These are phyloP conservation scores for Aspergillus leporis DNA, from an alignment of 495 filamentous ascomycete species.

Conservation along the genomic window DNA sequence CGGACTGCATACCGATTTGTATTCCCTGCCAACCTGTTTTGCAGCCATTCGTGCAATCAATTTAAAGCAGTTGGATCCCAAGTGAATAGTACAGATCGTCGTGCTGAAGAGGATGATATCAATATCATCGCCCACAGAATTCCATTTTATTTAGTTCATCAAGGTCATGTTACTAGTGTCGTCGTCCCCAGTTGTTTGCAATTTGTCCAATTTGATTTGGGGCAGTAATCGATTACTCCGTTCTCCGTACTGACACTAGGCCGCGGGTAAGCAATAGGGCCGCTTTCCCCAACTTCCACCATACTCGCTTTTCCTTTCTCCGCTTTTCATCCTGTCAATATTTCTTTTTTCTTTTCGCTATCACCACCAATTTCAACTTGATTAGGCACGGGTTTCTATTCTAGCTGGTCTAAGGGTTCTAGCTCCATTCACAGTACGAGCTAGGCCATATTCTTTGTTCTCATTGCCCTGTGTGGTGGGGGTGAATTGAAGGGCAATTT, in stretches of 20 bases:
- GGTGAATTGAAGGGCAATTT: not conserved
- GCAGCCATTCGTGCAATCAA: not conserved
- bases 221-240: not conserved
- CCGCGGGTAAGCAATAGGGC: constrained; percentile 24
- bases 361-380: constrained; percentile 6
- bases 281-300: constrained; percentile 18
- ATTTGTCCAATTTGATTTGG: constrained; percentile 1
- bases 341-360: constrained; percentile 8
- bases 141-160: not conserved
- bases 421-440: not conserved
- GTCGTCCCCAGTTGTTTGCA: constrained; percentile 1
- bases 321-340: constrained; percentile 18
- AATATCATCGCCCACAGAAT: not conserved
- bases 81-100: not conserved
- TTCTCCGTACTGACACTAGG: not conserved
- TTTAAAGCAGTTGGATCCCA: not conserved
- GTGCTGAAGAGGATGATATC: not conserved
- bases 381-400: not conserved
- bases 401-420: not conserved
- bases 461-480: constrained; percentile 2
- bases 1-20: not conserved
- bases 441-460: not conserved
- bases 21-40: not conserved
- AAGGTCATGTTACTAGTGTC: no score
- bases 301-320: constrained; percentile 23